These are phyloP conservation scores for Alternaria metachromatica DNA, from an alignment of 2,329 filamentous ascomycete genomes.

Conservation along the genomic window DNA sequence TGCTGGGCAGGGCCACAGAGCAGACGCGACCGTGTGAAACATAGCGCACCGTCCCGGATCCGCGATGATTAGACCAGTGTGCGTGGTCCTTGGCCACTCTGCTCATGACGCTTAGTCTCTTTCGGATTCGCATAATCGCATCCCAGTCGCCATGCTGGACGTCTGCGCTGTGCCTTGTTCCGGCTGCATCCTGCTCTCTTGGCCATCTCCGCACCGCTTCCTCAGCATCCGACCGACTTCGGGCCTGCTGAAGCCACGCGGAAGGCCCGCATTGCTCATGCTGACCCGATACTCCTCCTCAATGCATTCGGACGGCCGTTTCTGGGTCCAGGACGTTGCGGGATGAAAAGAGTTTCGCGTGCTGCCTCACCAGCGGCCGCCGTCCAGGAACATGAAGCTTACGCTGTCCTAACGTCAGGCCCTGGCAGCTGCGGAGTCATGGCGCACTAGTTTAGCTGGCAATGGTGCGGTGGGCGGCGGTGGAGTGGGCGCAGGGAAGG, in stretches of 20 bases:
- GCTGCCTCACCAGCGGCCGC: constrained; percentile 31
- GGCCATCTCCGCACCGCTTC: constrained; percentile 29
- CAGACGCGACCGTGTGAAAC: constrained; percentile 39
- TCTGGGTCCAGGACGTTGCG: constrained; percentile 18
- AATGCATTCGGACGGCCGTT: constrained; percentile 20
- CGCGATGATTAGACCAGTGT: constrained; percentile 31
- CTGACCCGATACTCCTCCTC: constrained; percentile 4
- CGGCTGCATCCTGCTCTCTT: constrained; percentile 21
- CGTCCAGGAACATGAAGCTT: constrained; percentile 42
- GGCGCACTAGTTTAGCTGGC: constrained; percentile 25
- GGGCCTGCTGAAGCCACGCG: constrained; percentile 19
- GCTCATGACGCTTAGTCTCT: constrained; percentile 23
- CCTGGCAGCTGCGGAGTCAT: constrained; percentile 27
- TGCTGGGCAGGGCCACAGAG: constrained; percentile 12
- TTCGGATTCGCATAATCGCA: constrained; percentile 21
- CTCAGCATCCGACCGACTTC: constrained; percentile 25
- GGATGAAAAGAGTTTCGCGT: constrained; percentile 25
- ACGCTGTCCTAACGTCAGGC: constrained; percentile 25
- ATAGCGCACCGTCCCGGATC: constrained; percentile 45
- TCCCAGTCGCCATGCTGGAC: constrained; percentile 36
- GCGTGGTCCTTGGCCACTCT: constrained; percentile 14
- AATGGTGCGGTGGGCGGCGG: constrained; percentile 35
- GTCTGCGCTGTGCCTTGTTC: constrained; percentile 22
- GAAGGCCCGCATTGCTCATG: constrained; percentile 11
- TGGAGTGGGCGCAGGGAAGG: constrained; percentile 14